These are phyloP conservation scores for Fusarium longipes DNA, from an alignment of 2,329 filamentous ascomycete species.

Conservation along the genomic window DNA sequence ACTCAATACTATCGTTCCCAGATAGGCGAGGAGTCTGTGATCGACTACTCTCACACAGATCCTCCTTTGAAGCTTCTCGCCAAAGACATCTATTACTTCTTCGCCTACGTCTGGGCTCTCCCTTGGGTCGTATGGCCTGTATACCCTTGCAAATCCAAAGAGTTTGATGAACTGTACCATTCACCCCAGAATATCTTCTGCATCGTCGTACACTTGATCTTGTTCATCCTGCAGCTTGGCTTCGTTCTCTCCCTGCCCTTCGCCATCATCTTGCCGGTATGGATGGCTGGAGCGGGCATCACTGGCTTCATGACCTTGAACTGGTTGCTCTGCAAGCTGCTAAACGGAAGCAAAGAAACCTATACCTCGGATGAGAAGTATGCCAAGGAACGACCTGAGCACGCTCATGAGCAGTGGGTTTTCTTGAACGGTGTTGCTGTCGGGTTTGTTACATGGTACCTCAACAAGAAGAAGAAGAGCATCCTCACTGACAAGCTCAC, in stretches of 20 bases:
- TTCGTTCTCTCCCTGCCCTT: constrained; percentile 71
- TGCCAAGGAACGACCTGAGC: constrained; percentile 60
- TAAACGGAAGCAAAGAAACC: constrained; percentile 63
- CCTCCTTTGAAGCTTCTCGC: constrained; percentile 62
- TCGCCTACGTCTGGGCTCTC: constrained; percentile 65
- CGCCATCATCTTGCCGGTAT: constrained; percentile 60
- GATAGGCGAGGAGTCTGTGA: constrained; percentile 66
- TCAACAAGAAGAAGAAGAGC: too few relatives aligned
- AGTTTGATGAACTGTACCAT: constrained; percentile 73
- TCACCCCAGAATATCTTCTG: constrained; percentile 67
- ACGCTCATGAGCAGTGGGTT: constrained; percentile 78
- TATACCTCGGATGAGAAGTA: constrained; percentile 66
- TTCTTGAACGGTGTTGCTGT: constrained; percentile 79
- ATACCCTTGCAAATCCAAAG: constrained; percentile 61
- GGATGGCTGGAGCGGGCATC: constrained; percentile 56
- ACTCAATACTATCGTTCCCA: constrained; percentile 70
- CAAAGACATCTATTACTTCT: constrained; percentile 67
- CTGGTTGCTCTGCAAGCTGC: constrained; percentile 59
- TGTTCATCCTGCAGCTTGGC: constrained; percentile 67
- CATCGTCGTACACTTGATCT: constrained; percentile 67
- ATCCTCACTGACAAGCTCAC: constrained; percentile 17
- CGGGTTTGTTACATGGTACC: constrained; percentile 58
- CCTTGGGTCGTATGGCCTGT: constrained; percentile 72
- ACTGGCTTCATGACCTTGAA: constrained; percentile 62
- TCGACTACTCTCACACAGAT: constrained; percentile 71